These are phyloP conservation scores for Kluyveromyces dobzhanskii DNA, from an alignment of 805 yeast genomes.

Conservation along the genomic window DNA sequence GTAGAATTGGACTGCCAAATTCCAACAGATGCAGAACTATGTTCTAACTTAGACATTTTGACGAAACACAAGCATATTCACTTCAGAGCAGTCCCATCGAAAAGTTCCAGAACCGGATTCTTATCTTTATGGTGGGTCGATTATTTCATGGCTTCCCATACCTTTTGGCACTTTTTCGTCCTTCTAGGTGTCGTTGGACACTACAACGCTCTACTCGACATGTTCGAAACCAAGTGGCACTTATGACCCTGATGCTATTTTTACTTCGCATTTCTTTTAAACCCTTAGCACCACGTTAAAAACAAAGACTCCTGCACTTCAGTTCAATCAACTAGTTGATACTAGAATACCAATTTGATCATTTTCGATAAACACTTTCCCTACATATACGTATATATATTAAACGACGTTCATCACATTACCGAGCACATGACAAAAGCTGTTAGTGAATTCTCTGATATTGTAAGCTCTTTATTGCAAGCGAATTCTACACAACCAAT, in stretches of 20 bases:
- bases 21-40: conserved; percentile 30
- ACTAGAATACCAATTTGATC: too few species aligned
- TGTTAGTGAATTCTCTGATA: too few species aligned
- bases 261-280: background rate
- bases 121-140: conserved; percentile 82
- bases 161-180: conserved; percentile 90
- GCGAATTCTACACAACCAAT: too few species aligned
- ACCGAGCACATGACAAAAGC: too few species aligned
- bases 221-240: conserved; percentile 42
- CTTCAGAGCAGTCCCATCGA: conserved; percentile 35
- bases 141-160: conserved; percentile 69
- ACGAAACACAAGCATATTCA: conserved; percentile 28
- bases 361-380: too few species aligned
- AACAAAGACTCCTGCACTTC: background rate
- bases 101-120: conserved; percentile 23
- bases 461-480: too few species aligned
- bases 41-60: conserved; percentile 24
- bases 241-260: conserved; percentile 1
- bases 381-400: too few species aligned
- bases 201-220: conserved; percentile 65
- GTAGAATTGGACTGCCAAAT: conserved; percentile 41
- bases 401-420: too few species aligned
- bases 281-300: background rate
- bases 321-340: background rate
- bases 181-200: conserved; percentile 86